These are phyloP conservation scores for Phialophora chinensis DNA, from an alignment of 2,329 filamentous ascomycete genomes.

Conservation along the genomic window DNA sequence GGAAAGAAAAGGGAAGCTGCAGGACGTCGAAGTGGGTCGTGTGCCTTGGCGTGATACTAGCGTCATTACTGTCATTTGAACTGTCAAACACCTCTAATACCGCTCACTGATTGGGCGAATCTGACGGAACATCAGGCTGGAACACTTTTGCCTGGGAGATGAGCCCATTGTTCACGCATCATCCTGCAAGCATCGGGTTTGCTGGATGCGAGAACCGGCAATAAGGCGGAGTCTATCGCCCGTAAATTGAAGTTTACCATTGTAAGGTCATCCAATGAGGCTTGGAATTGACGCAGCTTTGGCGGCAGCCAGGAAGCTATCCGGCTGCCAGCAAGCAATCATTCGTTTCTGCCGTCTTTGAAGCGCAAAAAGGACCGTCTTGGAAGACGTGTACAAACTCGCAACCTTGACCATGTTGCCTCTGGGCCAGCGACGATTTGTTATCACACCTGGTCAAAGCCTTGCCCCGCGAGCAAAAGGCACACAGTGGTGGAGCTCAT, in stretches of 20 bases:
- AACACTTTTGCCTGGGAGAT: neutral
- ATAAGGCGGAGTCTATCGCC: neutral
- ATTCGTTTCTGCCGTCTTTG: neutral
- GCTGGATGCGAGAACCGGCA: neutral
- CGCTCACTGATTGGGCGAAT: neutral
- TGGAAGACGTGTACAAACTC: neutral
- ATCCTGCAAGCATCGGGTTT: neutral
- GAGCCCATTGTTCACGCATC: neutral
- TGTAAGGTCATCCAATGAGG: neutral
- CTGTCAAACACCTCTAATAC: neutral
- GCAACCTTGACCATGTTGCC: neutral
- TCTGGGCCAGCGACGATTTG: neutral
- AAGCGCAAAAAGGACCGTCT: neutral
- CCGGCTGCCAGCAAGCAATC: neutral
- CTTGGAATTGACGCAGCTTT: neutral
- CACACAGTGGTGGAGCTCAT: too few relatives aligned
- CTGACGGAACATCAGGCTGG: neutral
- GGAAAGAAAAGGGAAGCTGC: neutral
- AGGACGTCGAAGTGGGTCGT: neutral
- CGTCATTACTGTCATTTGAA: neutral
- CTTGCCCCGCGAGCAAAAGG: too few relatives aligned
- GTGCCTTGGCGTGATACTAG: neutral
- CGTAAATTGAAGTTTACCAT: neutral
- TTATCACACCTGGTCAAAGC: too few relatives aligned
- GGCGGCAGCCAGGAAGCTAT: neutral